Evolutionary conservation across 192 early-diverging fungal species (phyloP), one percentile per base, ranked within the genome.

Genomic region (Chytriomyces hyalinus): DNA sequence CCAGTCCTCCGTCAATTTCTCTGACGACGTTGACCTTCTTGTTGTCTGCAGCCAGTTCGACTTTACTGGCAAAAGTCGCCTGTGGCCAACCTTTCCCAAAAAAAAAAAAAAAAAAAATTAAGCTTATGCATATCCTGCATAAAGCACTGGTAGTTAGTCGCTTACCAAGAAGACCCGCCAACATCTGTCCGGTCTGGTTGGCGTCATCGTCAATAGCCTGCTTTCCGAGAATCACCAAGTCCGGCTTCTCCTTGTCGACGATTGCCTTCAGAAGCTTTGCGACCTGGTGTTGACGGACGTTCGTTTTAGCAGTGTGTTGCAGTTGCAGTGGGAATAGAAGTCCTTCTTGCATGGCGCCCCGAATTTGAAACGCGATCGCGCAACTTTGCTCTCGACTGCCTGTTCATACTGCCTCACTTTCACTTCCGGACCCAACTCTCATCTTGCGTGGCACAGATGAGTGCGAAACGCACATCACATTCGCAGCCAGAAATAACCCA

Each of bases 191-290:
- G 13, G 96, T 97, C 84, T 99, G 97, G 85, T 91, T 93, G 62
- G 93, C 84, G 81, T 99, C 97, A 82, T 99, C 97, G 87, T 98
- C 97, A 79, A 99, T 99, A 48, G 96, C 96, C 88, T 99, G 97
- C 87, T 99, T 99, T 65, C 97, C 97, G 65, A 99, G 85, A 66
- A 99, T 93, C 17, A 99, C 93, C 26, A 98, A 81, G 78, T 96
- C 91, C 44, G 96, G 93, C 85, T 97, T 95, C 83, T 96, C 93
- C 86, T 94, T 93, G 26, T 91, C 92, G 43, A 92, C 87, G 45
- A 95, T 84, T 65, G 94, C 95, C 88, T 91, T 93, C 84, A 99
- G 84, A 67, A 96, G 79, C 88, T 99, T 98, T 68, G 97, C 97
- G 43, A 99, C 94, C 76, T 89, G 63, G 17, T 50, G 6, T 22